Base-by-base conservation (phyloP, 345 rosid species). In the Triadica sebifera region DNA sequence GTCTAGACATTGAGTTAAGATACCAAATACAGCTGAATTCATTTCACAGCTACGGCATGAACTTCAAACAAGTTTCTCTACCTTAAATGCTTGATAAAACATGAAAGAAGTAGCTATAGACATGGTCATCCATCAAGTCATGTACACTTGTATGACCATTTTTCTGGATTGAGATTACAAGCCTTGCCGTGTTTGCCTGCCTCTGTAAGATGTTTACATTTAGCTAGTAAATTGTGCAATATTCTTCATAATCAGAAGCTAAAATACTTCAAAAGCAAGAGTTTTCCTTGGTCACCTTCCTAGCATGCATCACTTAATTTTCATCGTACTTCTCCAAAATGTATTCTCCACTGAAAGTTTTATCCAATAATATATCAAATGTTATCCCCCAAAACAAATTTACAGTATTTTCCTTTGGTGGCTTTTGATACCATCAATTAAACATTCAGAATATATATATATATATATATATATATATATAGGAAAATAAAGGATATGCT, bases 41-140 rank as follows among this genome's bases (percentile, higher is more conserved):
- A 61, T 65, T 51, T 39, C 78, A 71, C 80, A 73, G 80, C 79
- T 66, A 67, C 47, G 29, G n/a, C 6, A 19, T 62, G 76, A 52
- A 53, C 49, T 45, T 52, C 24, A 29, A 37, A 69, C 81, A 69
- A 73, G 50, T 60, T 71, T 67, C 74, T 61, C 46, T 66, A 29
- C 43, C 74, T 55, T 66, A 65, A 59, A 12, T 25, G 34, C 39
- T 60, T 25, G 5, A 60, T 29, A 25, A 12, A 61, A 34, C n/a
- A 55, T n/a, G 9, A 55, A 55, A 55, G 6, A 55, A 22, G 59
- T 2, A 19, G 59, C 59, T 37, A 53, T 39, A 37, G 10, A 53
- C 55, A 25, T 46, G 70, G 10, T 49, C 22, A 34, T 50, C 34
- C 56, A 50, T 65, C 55, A 75, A 66, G 38, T 3, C 69, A 59